Evolutionary conservation across 2,329 filamentous ascomycete genomes (phyloP).

Genomic region (Reticulascus tulasneorum): DNA sequence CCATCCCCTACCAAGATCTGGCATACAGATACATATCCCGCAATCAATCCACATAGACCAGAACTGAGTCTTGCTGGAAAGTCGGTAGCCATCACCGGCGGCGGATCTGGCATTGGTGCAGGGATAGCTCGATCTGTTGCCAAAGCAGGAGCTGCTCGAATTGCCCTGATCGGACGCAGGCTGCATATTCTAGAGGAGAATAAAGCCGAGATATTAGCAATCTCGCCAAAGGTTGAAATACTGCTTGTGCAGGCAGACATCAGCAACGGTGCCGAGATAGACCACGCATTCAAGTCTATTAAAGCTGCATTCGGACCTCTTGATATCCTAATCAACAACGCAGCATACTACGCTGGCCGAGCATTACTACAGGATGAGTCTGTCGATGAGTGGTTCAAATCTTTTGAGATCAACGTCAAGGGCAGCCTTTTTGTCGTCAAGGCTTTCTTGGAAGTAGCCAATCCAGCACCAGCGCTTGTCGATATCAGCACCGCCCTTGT

Average conservation of each 20-base stretch:
- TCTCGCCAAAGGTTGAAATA: slow-evolving; percentile 15
- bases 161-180: slow-evolving; percentile 41
- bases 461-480: slow-evolving; percentile 17
- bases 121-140: slow-evolving; percentile 39
- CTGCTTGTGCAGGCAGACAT: slow-evolving; percentile 14
- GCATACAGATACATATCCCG: slow-evolving; percentile 18
- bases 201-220: slow-evolving; percentile 13
- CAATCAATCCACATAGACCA: slow-evolving; percentile 19
- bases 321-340: slow-evolving; percentile 24
- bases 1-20: slow-evolving; percentile 16
- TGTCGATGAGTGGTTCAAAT: slow-evolving; percentile 19
- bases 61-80: slow-evolving; percentile 30
- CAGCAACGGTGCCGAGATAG: slow-evolving; percentile 10
- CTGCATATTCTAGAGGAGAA: slow-evolving; percentile 18
- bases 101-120: slow-evolving; percentile 47
- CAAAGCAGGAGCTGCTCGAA: slow-evolving; percentile 35
- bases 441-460: slow-evolving; percentile 38
- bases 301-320: slow-evolving; percentile 10
- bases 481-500: slow-evolving; percentile 18
- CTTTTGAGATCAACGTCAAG: slow-evolving; percentile 44
- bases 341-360: slow-evolving; percentile 18
- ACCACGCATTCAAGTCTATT: neutral
- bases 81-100: slow-evolving; percentile 51
- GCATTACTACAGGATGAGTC: slow-evolving; percentile 14
- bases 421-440: slow-evolving; percentile 40